phyloP scores from a whole-genome alignment of 225 moss, liverwort and hornwort genomes.

The Sphagnum contortum region DNA sequence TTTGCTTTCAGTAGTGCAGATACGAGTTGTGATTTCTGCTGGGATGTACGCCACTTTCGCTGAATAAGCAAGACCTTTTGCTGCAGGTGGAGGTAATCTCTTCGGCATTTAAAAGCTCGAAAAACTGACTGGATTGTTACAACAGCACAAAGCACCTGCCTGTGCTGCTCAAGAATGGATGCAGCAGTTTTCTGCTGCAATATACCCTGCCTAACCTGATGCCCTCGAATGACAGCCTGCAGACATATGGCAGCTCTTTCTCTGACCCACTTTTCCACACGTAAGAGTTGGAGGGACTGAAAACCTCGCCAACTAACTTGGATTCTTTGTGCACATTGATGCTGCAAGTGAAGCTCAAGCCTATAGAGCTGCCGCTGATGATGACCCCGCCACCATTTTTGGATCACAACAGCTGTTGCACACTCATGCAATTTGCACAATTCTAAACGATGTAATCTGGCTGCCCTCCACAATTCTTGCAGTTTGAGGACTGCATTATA shows the following conservation, averaged over 20 bases:
- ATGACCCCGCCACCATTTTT: conserved; percentile 23
- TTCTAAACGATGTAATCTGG: conserved; percentile 4
- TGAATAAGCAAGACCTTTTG: conserved; percentile 5
- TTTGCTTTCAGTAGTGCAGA: no score
- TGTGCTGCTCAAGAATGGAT: no score
- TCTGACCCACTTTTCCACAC: conserved; percentile 12
- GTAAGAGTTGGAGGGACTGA: conserved; percentile 8
- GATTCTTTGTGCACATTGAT: conserved; percentile 8
- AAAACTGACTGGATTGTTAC: conserved; percentile 17
- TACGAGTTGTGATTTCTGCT: not conserved
- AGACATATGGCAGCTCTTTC: conserved; percentile 19
- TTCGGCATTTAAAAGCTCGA: conserved; percentile 8
- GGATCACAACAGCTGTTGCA: conserved; percentile 13
- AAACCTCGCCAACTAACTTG: conserved; percentile 14
- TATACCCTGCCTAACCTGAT: conserved; percentile 12
- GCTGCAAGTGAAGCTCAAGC: conserved; percentile 7
- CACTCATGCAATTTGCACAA: not conserved
- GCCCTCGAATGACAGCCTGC: conserved; percentile 20
- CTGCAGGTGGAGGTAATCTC: not conserved
- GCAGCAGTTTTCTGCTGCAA: not conserved
- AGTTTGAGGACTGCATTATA: conserved; percentile 11
- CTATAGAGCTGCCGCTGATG: conserved; percentile 8
- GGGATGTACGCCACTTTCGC: conserved; percentile 5
- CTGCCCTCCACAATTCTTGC: conserved; percentile 25
- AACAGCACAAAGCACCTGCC: conserved; percentile 4